phyloP scores from a whole-genome alignment of 2,329 filamentous ascomycete genomes.

The Xylaria arbuscula region DNA sequence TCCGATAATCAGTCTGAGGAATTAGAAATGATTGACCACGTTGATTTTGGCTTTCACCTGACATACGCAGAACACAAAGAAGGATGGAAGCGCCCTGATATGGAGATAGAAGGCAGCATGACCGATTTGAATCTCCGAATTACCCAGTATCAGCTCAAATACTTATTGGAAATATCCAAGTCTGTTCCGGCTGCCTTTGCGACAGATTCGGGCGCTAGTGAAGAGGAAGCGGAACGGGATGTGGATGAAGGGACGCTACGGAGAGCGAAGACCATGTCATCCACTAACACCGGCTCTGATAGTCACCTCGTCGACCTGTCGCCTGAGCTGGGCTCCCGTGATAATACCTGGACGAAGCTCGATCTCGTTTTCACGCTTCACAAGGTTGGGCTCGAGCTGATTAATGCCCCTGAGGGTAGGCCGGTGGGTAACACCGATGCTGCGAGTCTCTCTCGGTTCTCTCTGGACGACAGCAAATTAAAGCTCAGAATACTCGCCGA shows the following conservation, averaged over 20 bases:
- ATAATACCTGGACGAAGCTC: conserved; percentile 88
- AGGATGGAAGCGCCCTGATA: conserved; percentile 83
- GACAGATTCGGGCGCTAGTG: conserved; percentile 75
- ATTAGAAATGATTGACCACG: conserved; percentile 95
- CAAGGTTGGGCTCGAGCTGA: conserved; percentile 87
- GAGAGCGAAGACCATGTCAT: conserved; percentile 59
- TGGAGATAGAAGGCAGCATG: conserved; percentile 91
- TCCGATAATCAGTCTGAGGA: conserved; percentile 78
- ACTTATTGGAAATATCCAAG: conserved; percentile 85
- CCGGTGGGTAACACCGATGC: conserved; percentile 82
- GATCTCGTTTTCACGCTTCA: conserved; percentile 91
- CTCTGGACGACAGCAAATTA: conserved; percentile 88
- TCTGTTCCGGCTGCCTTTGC: conserved; percentile 90
- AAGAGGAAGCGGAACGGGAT: conserved; percentile 79
- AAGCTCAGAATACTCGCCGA: conserved; percentile 95
- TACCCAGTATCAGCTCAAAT: conserved; percentile 91
- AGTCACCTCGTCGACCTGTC: conserved; percentile 64
- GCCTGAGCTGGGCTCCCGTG: conserved; percentile 76
- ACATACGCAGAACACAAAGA: conserved; percentile 88
- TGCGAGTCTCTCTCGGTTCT: conserved; percentile 92
- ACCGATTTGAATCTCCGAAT: conserved; percentile 91
- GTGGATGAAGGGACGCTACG: conserved; percentile 69
- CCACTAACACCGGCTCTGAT: conserved; percentile 53
- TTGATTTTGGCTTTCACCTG: conserved; percentile 92
- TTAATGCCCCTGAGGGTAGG: conserved; percentile 78